phyloP scores from a whole-genome alignment of 306 rosid species.

The Crotalaria pallida region DNA sequence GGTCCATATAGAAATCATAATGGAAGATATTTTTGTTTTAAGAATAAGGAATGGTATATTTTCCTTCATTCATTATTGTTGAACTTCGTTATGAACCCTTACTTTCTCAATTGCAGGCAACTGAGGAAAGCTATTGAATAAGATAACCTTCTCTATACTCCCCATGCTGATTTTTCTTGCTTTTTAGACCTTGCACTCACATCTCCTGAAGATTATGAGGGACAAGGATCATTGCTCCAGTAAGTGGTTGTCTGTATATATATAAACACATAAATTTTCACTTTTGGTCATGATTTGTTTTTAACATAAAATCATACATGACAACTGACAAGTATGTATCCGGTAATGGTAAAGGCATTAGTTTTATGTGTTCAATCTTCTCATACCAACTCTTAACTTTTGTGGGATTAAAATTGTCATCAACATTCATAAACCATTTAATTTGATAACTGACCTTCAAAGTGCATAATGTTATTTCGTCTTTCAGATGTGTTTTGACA shows the following conservation, averaged over 20 bases:
- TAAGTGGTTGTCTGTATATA: conserved; percentile 31
- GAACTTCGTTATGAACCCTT: conserved; percentile 28
- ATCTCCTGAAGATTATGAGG: conserved; percentile 93
- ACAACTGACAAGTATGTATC: conserved; percentile 3
- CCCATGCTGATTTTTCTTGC: conserved; percentile 98
- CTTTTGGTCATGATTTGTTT: not conserved
- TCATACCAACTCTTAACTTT: not conserved
- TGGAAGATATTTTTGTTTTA: not conserved
- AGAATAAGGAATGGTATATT: not conserved
- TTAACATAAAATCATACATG: not conserved
- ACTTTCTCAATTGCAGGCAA: conserved; percentile 52
- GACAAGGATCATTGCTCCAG: conserved; percentile 99
- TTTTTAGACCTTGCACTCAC: conserved; percentile 93
- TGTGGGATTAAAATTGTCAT: not conserved
- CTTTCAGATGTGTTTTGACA: conserved; percentile 83
- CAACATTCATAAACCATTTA: not conserved
- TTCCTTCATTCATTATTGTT: not conserved
- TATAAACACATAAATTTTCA: not conserved
- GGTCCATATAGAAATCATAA: not conserved
- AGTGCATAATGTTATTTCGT: conserved; percentile 15
- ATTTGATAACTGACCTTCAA: conserved; percentile 16
- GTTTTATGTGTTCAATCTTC: not conserved
- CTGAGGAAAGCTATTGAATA: conserved; percentile 69
- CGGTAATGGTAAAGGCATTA: not conserved
- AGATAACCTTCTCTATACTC: conserved; percentile 96